Evolutionary conservation across 2,329 filamentous ascomycete genomes (phyloP).

Genomic region (Didymella pinodella): DNA sequence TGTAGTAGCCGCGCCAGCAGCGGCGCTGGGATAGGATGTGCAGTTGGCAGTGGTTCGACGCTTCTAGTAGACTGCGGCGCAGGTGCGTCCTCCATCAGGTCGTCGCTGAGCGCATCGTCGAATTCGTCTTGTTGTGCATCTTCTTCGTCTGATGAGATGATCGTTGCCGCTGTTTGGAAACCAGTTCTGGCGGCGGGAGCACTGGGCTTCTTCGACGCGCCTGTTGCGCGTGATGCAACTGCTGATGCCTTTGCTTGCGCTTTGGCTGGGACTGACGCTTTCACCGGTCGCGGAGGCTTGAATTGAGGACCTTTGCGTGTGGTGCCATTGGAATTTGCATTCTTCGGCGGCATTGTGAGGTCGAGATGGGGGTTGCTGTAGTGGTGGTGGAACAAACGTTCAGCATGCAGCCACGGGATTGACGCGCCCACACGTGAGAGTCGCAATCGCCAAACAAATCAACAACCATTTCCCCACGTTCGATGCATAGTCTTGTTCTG

Average conservation of each 20-base stretch:
- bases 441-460: conserved; percentile 1
- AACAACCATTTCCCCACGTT: background rate
- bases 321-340: conserved; percentile 27
- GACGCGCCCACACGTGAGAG: conserved; percentile 5
- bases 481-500: background rate
- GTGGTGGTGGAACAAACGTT: conserved; percentile 5
- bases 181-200: conserved; percentile 27
- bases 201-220: conserved; percentile 30
- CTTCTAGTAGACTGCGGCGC: conserved; percentile 25
- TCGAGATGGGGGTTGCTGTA: conserved; percentile 1
- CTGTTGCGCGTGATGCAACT: conserved; percentile 30
- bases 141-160: conserved; percentile 46
- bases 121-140: conserved; percentile 32
- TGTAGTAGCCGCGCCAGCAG: conserved; percentile 80
- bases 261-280: conserved; percentile 31
- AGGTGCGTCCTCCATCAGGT: conserved; percentile 40
- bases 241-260: conserved; percentile 30
- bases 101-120: conserved; percentile 35
- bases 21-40: conserved; percentile 69
- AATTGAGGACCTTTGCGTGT: conserved; percentile 48
- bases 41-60: conserved; percentile 24
- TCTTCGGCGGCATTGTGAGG: conserved; percentile 39
- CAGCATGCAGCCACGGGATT: background rate
- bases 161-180: conserved; percentile 35
- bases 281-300: conserved; percentile 49